Percentiles rank a stretch among this genome's conserved stretches.
phyloP scores from a whole-genome alignment of 352 stramenopile species.

The Phytopythium sindhum region DNA sequence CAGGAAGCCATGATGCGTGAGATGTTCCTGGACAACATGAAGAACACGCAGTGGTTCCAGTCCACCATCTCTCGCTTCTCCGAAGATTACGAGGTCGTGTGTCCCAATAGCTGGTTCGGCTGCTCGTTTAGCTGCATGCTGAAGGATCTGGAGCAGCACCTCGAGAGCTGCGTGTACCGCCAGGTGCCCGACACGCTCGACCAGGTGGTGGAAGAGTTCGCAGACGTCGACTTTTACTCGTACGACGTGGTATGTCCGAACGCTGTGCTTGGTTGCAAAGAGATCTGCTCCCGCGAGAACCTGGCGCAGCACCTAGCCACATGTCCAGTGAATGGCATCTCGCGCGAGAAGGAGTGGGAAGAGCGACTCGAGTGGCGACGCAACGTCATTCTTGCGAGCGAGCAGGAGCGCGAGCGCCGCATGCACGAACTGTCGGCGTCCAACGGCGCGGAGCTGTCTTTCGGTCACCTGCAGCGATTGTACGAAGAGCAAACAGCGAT shows the following conservation, averaged over 20 bases:
- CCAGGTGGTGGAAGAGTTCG: slow-evolving; percentile 47
- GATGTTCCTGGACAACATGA: slow-evolving; percentile 87
- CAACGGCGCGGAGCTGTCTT: slow-evolving; percentile 36
- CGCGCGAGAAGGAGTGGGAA: slow-evolving; percentile 74
- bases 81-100: slow-evolving; percentile 83
- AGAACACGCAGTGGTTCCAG: slow-evolving; percentile 89
- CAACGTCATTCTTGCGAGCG: slow-evolving; percentile 69
- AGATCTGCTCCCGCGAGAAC: slow-evolving; percentile 72
- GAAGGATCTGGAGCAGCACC: slow-evolving; percentile 65
- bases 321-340: slow-evolving; percentile 69
- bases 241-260: slow-evolving; percentile 87
- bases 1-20: slow-evolving; percentile 77
- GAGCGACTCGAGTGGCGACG: slow-evolving; percentile 62
- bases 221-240: slow-evolving; percentile 63
- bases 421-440: slow-evolving; percentile 47
- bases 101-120: slow-evolving; percentile 85
- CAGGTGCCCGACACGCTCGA: slow-evolving; percentile 77
- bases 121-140: slow-evolving; percentile 85
- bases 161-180: slow-evolving; percentile 64
- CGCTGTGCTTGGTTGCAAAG: slow-evolving; percentile 72
- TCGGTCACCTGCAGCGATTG: slow-evolving; percentile 65
- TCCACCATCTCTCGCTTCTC: slow-evolving; percentile 76
- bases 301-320: slow-evolving; percentile 58
- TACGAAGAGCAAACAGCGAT: slow-evolving; percentile 78
- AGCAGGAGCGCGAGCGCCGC: slow-evolving; percentile 63